These are phyloP conservation scores for Acaromyces ingoldii DNA, from an alignment of 1,284 basidiomycete genomes.

Conservation along the genomic window DNA sequence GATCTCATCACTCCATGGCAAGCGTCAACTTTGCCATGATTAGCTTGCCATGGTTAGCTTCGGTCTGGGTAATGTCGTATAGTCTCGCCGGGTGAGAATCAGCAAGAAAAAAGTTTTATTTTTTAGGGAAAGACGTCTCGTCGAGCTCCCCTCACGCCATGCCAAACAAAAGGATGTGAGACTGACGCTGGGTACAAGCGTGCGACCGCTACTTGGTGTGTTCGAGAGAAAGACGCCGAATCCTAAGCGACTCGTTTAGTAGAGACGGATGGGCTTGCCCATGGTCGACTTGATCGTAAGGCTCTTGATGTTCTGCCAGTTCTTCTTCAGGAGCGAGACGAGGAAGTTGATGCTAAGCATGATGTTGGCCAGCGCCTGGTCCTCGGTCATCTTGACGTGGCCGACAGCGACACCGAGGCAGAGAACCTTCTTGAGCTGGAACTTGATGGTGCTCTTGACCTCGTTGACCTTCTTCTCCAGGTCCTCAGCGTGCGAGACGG, in stretches of 20 bases:
- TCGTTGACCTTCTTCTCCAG: slow-evolving; percentile 85
- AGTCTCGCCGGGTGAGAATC: too few species aligned
- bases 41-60: too few species aligned
- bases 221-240: not conserved
- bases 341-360: slow-evolving; percentile 99
- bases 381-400: slow-evolving; percentile 94
- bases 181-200: slow-evolving; percentile 37
- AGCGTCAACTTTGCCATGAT: too few species aligned
- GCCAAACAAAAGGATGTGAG: not conserved
- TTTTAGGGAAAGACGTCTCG: not conserved
- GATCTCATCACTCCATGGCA: too few species aligned
- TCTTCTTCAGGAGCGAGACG: slow-evolving; percentile 98
- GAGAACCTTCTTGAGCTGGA: slow-evolving; percentile 81
- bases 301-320: slow-evolving; percentile 99
- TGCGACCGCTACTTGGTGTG: slow-evolving; percentile 26
- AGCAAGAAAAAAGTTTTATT: too few species aligned
- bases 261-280: slow-evolving; percentile 94
- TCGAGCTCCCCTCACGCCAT: slow-evolving; percentile 12
- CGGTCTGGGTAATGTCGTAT: too few species aligned
- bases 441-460: slow-evolving; percentile 87
- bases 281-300: slow-evolving; percentile 98
- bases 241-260: slow-evolving; percentile 57
- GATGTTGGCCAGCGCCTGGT: slow-evolving; percentile 92
- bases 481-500: slow-evolving; percentile 85
- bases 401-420: slow-evolving; percentile 98